Conservation (phyloP, 306 rosid species). For the Argentina anserina region DNA sequence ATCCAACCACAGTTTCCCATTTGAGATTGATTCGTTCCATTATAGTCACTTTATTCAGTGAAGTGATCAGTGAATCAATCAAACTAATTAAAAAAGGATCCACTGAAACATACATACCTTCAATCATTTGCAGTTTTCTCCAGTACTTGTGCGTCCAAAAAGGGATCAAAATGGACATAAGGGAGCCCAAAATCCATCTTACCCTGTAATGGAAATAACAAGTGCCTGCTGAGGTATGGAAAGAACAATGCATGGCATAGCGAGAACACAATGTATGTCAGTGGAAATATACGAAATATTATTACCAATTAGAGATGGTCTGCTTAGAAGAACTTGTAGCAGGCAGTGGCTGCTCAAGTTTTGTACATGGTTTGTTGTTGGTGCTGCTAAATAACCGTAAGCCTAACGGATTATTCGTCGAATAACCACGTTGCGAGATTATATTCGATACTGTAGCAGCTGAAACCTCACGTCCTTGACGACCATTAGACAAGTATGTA, state of each 20-base stretch:
- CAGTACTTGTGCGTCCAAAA: constrained; percentile 14
- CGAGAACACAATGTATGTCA: background rate
- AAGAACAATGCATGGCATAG: background rate
- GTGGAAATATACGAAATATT: background rate
- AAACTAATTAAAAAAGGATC: background rate
- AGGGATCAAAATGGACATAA: constrained; percentile 16
- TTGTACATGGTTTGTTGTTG: constrained; percentile 21
- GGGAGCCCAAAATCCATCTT: constrained; percentile 30
- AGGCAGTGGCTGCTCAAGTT: constrained; percentile 6
- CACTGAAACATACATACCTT: constrained; percentile 7
- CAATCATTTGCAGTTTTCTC: constrained; percentile 16
- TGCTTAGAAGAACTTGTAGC: constrained; percentile 1
- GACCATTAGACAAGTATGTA: background rate
- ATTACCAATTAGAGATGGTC: constrained; percentile 17
- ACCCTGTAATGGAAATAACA: background rate
- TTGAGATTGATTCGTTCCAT: background rate
- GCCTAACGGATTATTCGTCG: constrained; percentile 16
- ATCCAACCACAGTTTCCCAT: background rate
- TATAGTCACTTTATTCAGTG: background rate
- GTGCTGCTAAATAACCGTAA: constrained; percentile 32
- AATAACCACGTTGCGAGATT: constrained; percentile 10
- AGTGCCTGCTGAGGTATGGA: background rate
- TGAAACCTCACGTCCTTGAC: constrained; percentile 15
- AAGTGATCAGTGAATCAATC: background rate
- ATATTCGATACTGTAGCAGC: constrained; percentile 4